These are phyloP conservation scores for Ophiocordyceps sinensis DNA, from an alignment of 2,329 filamentous ascomycete species.

Conservation along the genomic window DNA sequence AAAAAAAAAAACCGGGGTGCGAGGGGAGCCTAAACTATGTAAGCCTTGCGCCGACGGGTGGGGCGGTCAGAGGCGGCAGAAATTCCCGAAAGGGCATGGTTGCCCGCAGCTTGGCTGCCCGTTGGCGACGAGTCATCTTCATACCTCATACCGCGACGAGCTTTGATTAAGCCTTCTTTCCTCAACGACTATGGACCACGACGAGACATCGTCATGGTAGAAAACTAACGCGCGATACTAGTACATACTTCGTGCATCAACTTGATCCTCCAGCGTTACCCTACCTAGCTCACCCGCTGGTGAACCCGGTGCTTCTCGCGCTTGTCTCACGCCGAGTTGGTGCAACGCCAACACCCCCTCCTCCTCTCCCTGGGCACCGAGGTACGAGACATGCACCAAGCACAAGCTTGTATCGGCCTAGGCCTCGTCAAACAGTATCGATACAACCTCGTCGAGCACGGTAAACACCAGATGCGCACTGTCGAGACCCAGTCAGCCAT, in stretches of 20 bases:
- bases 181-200: not conserved
- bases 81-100: slow-evolving; percentile 1
- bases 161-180: not conserved
- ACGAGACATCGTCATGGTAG: too few relatives aligned
- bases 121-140: too few relatives aligned
- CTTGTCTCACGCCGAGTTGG: too few relatives aligned
- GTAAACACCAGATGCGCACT: slow-evolving; percentile 57
- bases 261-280: too few relatives aligned
- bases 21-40: slow-evolving; percentile 2
- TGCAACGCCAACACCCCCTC: too few relatives aligned
- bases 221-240: too few relatives aligned
- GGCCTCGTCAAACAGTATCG: slow-evolving; percentile 44
- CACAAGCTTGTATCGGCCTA: not conserved
- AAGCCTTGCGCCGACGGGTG: not conserved
- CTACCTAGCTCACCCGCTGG: too few relatives aligned
- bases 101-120: not conserved
- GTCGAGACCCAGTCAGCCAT: not conserved
- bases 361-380: too few relatives aligned
- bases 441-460: slow-evolving; percentile 55
- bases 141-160: too few relatives aligned
- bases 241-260: too few relatives aligned
- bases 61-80: slow-evolving; percentile 6
- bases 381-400: too few relatives aligned
- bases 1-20: slow-evolving; percentile 3
- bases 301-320: too few relatives aligned